phyloP scores from a whole-genome alignment of 208 protist species.

The Leishmania turanica region DNA sequence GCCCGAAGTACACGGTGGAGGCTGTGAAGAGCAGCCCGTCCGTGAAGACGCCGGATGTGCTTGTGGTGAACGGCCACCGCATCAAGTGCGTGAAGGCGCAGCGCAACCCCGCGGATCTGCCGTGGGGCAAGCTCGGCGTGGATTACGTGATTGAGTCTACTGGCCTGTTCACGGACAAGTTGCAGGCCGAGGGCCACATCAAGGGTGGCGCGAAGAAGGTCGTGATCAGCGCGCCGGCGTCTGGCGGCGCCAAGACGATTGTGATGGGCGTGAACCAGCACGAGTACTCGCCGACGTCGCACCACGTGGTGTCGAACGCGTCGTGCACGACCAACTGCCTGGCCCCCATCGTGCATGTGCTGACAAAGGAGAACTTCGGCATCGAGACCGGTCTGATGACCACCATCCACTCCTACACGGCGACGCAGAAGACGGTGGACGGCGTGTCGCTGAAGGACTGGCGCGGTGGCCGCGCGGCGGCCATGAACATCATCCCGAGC shows the following conservation, averaged over 20 bases:
- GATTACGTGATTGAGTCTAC: constrained; percentile 99
- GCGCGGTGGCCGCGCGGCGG: constrained; percentile 96
- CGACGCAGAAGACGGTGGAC: constrained; percentile 99
- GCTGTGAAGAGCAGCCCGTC: constrained; percentile 72
- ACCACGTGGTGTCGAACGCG: constrained; percentile 97
- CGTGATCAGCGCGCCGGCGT: constrained; percentile 98
- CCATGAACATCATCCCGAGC: constrained; percentile 99
- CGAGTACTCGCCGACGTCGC: constrained; percentile 81
- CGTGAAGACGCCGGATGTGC: constrained; percentile 68
- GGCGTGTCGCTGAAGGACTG: constrained; percentile 98
- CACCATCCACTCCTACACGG: constrained; percentile 99
- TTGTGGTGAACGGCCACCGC: constrained; percentile 83
- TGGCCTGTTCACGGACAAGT: constrained; percentile 96
- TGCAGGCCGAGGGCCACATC: constrained; percentile 93
- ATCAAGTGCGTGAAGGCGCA: constrained; percentile 80
- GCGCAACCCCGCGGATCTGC: constrained; percentile 94
- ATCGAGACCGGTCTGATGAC: constrained; percentile 99
- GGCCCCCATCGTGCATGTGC: constrained; percentile 97
- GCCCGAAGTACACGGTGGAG: constrained; percentile 80
- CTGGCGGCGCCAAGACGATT: constrained; percentile 96
- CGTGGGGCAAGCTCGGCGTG: constrained; percentile 93
- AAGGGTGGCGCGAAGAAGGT: constrained; percentile 98
- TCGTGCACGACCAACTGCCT: constrained; percentile 99
- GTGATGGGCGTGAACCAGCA: constrained; percentile 99
- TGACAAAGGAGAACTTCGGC: constrained; percentile 97